Percentiles rank a stretch among this genome's conserved stretches.
Conservation (phyloP, 129 eudicot genomes). For the Pittosporum tobira region DNA sequence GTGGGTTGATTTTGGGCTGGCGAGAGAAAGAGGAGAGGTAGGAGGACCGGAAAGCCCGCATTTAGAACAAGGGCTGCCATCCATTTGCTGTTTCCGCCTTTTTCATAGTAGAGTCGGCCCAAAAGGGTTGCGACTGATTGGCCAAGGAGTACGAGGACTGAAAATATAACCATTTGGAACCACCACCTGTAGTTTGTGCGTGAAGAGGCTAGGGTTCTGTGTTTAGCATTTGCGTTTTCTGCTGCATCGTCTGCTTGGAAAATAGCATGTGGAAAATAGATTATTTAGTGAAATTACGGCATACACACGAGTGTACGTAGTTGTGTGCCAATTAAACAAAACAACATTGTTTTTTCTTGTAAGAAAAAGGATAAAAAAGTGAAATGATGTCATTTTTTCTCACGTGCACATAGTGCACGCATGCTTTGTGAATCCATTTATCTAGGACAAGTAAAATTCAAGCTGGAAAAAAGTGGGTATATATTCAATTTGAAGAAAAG, state of each 20-base stretch:
- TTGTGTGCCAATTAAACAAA: too few relatives aligned
- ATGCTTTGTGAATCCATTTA: too few relatives aligned
- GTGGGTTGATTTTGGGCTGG: not conserved
- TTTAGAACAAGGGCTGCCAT: slow-evolving; percentile 27
- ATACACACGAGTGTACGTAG: too few relatives aligned
- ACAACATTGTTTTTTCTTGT: too few relatives aligned
- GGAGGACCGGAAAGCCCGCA: slow-evolving; percentile 32
- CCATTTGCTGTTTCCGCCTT: slow-evolving; percentile 37
- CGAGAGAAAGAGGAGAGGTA: slow-evolving; percentile 18
- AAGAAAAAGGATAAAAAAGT: too few relatives aligned
- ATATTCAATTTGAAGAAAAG: too few relatives aligned
- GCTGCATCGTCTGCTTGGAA: not conserved
- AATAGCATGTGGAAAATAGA: not conserved
- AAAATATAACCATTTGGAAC: slow-evolving; percentile 15
- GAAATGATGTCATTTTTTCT: too few relatives aligned
- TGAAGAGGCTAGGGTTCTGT: not conserved
- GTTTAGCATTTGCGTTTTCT: not conserved
- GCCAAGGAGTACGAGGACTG: slow-evolving; percentile 24
- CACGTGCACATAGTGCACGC: too few relatives aligned
- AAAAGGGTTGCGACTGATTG: slow-evolving; percentile 30
- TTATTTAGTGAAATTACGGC: too few relatives aligned
- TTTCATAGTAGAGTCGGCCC: slow-evolving; percentile 28
- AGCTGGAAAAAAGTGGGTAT: too few relatives aligned
- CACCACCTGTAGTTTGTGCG: slow-evolving; percentile 10
- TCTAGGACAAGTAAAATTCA: too few relatives aligned